A percentile compares a stretch with the other conserved stretches of the same genome.
Evolutionary conservation across 139 green algal species (phyloP).

Genomic region (Zygnema circumcarinatum): DNA sequence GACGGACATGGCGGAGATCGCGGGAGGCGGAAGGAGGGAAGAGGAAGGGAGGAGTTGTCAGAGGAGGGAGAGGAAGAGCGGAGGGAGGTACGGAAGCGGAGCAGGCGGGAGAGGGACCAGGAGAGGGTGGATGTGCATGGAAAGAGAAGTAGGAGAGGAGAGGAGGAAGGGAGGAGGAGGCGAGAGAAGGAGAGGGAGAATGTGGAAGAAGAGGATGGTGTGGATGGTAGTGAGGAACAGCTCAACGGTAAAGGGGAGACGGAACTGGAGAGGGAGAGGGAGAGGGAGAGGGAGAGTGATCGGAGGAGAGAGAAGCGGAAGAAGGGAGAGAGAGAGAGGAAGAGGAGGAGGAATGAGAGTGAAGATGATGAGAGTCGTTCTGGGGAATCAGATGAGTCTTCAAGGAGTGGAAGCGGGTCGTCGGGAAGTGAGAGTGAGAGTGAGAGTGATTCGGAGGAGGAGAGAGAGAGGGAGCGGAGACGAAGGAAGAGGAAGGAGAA

Average conservation of each 20-base stretch:
- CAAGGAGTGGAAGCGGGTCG: constrained; percentile 13
- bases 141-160: neutral
- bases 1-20: neutral
- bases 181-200: constrained; percentile 3
- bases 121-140: constrained; percentile 20
- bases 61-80: neutral
- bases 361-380: constrained; percentile 18
- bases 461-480: neutral
- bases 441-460: constrained; percentile 14
- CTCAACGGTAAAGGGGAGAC: neutral
- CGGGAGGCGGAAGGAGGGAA: neutral
- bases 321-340: neutral
- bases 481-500: constrained; percentile 17
- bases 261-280: neutral
- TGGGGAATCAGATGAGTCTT: constrained; percentile 10
- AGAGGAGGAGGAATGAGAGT: neutral
- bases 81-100: neutral
- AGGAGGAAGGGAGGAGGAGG: neutral
- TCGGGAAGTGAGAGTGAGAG: constrained; percentile 20
- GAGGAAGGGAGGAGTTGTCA: neutral
- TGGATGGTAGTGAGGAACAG: neutral
- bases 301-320: neutral
- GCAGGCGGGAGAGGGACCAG: neutral
- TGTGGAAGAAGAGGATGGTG: neutral
- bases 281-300: neutral